Evolutionary conservation across 2,329 filamentous ascomycete species (phyloP).

Genomic region (Cercospora beticola): DNA sequence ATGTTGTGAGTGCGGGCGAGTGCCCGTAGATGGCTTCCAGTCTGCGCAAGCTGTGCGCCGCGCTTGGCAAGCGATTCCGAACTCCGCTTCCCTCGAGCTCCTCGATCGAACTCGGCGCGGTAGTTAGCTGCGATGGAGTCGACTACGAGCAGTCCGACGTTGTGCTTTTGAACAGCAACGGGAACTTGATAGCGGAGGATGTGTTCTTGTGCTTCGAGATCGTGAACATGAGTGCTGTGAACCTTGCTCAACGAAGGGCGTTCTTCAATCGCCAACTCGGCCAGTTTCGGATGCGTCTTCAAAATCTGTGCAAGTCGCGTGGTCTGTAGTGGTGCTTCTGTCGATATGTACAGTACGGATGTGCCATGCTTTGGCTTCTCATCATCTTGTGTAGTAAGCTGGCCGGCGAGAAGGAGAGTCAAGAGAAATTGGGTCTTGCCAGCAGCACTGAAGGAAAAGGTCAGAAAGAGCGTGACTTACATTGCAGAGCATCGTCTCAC

Average conservation of each 20-base stretch:
- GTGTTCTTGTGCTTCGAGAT: constrained; percentile 93
- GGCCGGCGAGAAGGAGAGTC: constrained; percentile 76
- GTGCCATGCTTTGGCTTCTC: constrained; percentile 54
- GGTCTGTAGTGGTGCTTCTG: constrained; percentile 82
- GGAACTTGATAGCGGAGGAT: constrained; percentile 92
- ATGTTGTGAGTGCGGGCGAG: constrained; percentile 73
- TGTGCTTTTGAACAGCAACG: constrained; percentile 72
- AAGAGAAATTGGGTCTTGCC: constrained; percentile 96
- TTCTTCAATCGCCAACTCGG: constrained; percentile 41
- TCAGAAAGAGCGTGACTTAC: constrained; percentile 15
- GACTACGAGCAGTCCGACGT: constrained; percentile 77
- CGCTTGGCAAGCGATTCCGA: constrained; percentile 69
- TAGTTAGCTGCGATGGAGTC: constrained; percentile 97
- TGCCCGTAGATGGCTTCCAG: constrained; percentile 73
- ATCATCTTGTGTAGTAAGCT: constrained; percentile 60
- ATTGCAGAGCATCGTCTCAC: constrained; percentile 41
- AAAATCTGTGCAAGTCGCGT: constrained; percentile 79
- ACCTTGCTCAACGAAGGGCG: constrained; percentile 71
- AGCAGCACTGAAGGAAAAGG: constrained; percentile 59
- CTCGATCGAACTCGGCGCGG: constrained; percentile 76
- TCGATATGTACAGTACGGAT: constrained; percentile 88
- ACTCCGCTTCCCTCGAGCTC: constrained; percentile 30
- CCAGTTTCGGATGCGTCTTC: constrained; percentile 61
- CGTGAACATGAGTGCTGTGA: constrained; percentile 77
- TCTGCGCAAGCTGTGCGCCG: constrained; percentile 70